Base-by-base conservation (phyloP, 129 eudicot species). In the Tanacetum coccineum region DNA sequence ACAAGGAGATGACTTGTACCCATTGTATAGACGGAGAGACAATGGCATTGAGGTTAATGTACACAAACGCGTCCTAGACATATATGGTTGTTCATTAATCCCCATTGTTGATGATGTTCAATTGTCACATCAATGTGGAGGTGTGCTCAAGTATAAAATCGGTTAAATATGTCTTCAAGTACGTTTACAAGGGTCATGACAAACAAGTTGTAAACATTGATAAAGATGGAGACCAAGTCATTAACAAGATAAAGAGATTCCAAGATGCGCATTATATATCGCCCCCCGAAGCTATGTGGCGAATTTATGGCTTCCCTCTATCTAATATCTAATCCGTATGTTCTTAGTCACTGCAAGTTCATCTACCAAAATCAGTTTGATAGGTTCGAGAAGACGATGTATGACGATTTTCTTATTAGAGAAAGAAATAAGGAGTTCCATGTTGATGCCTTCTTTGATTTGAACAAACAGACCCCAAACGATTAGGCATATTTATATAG, bases 251-350 rank as follows among this genome's bases (percentile, higher is more conserved):
- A 49, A 49, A 49, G 55, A 13, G 55, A 1, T 49, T 12, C n/a
- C 55, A 49, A 49, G 55, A 49, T 14, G 55, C 55, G n/a, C 55
- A 8, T 1, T 49, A 49, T 49, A 9, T 49, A 7, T 49, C 20
- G n/a, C 15, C 55, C 55, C n/a, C 55, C 55, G 55, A 49, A 8
- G 55, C 55, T 13, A 49, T 49, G 55, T 49, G 55, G 55, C 55
- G 20, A 6, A 49, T 49, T 14, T 49, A 13, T 49, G 4, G n/a
- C 14, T 49, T 49, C 5, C 55, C 55, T 0, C 19, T 49, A 13
- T 49, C 55, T 6, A 3, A 49, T 5, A 49, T 49, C 55, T 19
- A n/a, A 49, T 8, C 55, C 20, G 0, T 14, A 14, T 14, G 20
- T 49, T 9, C 13, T 49, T n/a, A n/a, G 55, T 17, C 17, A 14